phyloP scores from a whole-genome alignment of 257 asterid genomes.

The Scutellaria baicalensis region DNA sequence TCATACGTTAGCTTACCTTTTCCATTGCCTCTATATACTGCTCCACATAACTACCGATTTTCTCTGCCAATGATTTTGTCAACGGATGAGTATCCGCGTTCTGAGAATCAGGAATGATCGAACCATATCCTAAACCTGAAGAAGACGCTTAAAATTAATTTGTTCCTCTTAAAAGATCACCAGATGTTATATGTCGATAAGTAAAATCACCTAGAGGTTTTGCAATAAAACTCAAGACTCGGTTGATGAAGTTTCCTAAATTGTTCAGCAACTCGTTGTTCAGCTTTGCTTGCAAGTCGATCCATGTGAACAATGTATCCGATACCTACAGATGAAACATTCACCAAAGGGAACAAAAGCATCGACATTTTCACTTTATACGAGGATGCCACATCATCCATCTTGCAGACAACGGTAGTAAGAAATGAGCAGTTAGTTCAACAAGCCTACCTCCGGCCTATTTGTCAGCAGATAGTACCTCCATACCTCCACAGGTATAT shows the following conservation, averaged over 20 bases:
- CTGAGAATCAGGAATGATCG: constrained; percentile 64
- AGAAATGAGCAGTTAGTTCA: neutral
- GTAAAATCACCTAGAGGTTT: constrained; percentile 60
- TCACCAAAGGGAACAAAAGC: neutral
- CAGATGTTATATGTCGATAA: neutral
- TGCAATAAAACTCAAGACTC: constrained; percentile 87
- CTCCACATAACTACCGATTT: constrained; percentile 50
- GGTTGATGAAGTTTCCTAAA: constrained; percentile 81
- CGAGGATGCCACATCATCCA: neutral
- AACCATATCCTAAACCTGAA: constrained; percentile 83
- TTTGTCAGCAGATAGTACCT: constrained; percentile 85
- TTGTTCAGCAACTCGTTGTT: constrained; percentile 76
- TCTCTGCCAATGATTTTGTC: constrained; percentile 63
- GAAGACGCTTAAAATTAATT: no score
- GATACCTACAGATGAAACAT: constrained; percentile 44
- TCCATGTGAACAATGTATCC: constrained; percentile 85
- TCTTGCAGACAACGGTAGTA: neutral
- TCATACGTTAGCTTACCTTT: constrained; percentile 44
- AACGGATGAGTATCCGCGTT: constrained; percentile 59
- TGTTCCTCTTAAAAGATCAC: no score
- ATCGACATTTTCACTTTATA: neutral
- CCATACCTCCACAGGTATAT: constrained; percentile 94
- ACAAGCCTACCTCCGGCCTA: constrained; percentile 81
- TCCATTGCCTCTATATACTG: constrained; percentile 86
- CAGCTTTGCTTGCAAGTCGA: constrained; percentile 79